Percentiles rank a stretch among this genome's conserved stretches.
Conservation (phyloP, 805 yeast genomes). For the Barnettozyma botsteinii region DNA sequence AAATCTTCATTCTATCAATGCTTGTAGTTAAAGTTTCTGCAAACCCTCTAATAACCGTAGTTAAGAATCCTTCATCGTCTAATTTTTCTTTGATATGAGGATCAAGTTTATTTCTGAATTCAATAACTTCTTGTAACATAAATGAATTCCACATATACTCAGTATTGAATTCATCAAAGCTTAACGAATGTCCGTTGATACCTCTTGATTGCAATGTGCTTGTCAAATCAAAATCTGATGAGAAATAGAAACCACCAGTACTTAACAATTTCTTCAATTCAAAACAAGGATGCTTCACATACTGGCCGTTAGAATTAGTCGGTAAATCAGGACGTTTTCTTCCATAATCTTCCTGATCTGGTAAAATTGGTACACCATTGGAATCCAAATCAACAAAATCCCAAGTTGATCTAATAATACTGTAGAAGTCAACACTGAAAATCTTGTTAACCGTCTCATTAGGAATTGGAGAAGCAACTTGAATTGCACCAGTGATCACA, state of each 20-base stretch:
- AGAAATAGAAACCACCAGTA: slow-evolving; percentile 88
- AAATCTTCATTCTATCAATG: slow-evolving; percentile 33
- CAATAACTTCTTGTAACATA: slow-evolving; percentile 76
- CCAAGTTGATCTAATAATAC: slow-evolving; percentile 68
- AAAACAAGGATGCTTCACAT: slow-evolving; percentile 58
- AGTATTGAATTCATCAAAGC: slow-evolving; percentile 59
- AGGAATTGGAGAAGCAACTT: slow-evolving; percentile 78
- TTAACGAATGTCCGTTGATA: slow-evolving; percentile 38
- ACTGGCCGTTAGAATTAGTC: slow-evolving; percentile 10
- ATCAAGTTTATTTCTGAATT: slow-evolving; percentile 68
- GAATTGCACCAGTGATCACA: slow-evolving; percentile 66
- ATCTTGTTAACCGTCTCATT: slow-evolving; percentile 78
- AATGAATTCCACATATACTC: slow-evolving; percentile 97
- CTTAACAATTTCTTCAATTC: slow-evolving; percentile 71
- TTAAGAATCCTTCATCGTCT: slow-evolving; percentile 75
- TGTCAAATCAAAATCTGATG: slow-evolving; percentile 89
- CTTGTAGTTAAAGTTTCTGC: slow-evolving; percentile 64
- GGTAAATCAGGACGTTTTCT: slow-evolving; percentile 14
- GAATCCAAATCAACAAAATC: slow-evolving; percentile 68
- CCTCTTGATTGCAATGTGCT: slow-evolving; percentile 79
- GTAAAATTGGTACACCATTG: slow-evolving; percentile 56
- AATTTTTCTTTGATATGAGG: slow-evolving; percentile 49
- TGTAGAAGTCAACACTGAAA: slow-evolving; percentile 79
- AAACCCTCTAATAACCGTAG: slow-evolving; percentile 93
- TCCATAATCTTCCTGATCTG: slow-evolving; percentile 28